Conservation (phyloP, 2,329 filamentous ascomycete species). For the Septoria petroselini region DNA sequence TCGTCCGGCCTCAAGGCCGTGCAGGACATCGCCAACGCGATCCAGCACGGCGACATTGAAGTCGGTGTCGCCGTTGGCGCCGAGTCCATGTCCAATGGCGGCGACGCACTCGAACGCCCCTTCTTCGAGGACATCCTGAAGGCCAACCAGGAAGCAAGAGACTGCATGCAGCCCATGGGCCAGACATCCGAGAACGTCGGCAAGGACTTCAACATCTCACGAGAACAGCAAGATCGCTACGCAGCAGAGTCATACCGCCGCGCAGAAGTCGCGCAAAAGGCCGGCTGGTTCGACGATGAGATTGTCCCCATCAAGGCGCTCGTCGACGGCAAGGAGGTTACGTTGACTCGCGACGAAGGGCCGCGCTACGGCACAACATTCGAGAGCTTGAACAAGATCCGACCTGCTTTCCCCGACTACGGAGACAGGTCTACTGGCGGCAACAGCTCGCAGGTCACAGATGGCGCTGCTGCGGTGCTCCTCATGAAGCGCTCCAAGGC, state of each 20-base stretch:
- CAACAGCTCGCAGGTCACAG: conserved; percentile 92
- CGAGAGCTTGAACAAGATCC: conserved; percentile 78
- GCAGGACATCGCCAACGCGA: conserved; percentile 90
- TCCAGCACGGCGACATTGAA: conserved; percentile 75
- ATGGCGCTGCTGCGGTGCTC: conserved; percentile 84
- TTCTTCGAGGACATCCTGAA: conserved; percentile 74
- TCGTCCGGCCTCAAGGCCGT: conserved; percentile 93
- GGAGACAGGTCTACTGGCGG: conserved; percentile 84
- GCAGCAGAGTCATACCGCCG: conserved; percentile 83
- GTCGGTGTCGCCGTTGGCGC: conserved; percentile 83
- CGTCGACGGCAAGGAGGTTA: conserved; percentile 72
- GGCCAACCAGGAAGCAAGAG: conserved; percentile 69
- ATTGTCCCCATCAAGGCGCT: conserved; percentile 82
- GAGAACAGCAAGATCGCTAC: conserved; percentile 78
- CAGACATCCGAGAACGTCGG: conserved; percentile 97
- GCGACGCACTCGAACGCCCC: conserved; percentile 65
- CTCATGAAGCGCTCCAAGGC: conserved; percentile 94
- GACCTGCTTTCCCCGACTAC: conserved; percentile 85
- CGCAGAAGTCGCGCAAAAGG: conserved; percentile 86
- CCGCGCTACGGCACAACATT: conserved; percentile 85
- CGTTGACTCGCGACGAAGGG: conserved; percentile 81
- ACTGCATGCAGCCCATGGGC: conserved; percentile 95
- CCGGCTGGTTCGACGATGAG: conserved; percentile 88
- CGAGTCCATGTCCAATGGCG: conserved; percentile 78
- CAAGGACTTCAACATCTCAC: conserved; percentile 78